These are phyloP conservation scores for Acanthamoeba sp. DNA, from an alignment of 208 protist species.

Conservation along the genomic window DNA sequence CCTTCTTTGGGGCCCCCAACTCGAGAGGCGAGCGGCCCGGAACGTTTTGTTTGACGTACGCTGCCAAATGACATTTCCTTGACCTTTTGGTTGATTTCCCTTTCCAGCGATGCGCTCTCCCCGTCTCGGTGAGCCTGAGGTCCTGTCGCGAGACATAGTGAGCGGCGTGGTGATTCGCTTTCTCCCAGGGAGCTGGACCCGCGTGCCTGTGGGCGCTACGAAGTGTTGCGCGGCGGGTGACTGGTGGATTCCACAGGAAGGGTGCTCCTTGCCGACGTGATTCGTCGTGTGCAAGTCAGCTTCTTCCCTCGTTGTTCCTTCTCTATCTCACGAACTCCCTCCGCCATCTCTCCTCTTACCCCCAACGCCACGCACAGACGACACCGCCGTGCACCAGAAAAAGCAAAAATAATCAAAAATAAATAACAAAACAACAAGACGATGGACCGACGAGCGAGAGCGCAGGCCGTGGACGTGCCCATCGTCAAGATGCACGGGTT, in stretches of 20 bases:
- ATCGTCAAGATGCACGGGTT: conserved; percentile 39
- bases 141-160: no score
- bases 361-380: neutral
- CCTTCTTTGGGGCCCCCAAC: no score
- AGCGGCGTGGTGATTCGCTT: neutral
- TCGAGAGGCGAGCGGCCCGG: no score
- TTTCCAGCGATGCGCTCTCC: no score
- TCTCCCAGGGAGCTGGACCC: no score
- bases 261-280: neutral
- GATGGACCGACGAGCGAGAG: neutral
- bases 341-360: neutral
- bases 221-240: no score
- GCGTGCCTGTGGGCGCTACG: no score
- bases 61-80: no score
- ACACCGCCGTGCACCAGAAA: neutral
- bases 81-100: no score
- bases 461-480: neutral
- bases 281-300: neutral
- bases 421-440: neutral
- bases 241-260: neutral
- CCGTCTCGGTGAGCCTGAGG: no score
- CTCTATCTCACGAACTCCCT: neutral
- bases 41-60: no score
- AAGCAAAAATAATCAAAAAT: neutral
- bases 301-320: neutral